Conservation (phyloP, 345 rosid genomes). For the Camelina neglecta region DNA sequence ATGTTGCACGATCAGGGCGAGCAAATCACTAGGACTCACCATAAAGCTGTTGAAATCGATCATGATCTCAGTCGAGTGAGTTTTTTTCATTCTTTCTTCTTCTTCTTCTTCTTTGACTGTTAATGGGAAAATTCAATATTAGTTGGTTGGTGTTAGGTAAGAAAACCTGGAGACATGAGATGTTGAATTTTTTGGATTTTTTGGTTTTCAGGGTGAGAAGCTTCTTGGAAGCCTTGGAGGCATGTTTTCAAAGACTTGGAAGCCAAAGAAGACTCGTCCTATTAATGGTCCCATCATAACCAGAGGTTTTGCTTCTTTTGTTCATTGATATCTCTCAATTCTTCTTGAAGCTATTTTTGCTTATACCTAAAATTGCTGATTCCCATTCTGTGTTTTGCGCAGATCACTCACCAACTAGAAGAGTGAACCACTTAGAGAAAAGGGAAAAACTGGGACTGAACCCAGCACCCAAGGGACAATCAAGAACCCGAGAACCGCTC, state of each 20-base stretch:
- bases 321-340: neutral
- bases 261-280: constrained; percentile 79
- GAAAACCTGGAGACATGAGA: neutral
- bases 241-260: constrained; percentile 89
- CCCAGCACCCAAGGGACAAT: constrained; percentile 53
- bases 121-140: neutral
- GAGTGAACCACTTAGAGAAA: constrained; percentile 69
- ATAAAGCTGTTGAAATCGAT: constrained; percentile 75
- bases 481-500: constrained; percentile 49
- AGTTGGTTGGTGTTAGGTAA: constrained; percentile 1
- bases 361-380: neutral
- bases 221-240: constrained; percentile 96
- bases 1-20: constrained; percentile 91
- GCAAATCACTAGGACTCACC: constrained; percentile 79
- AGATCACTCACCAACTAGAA: constrained; percentile 71
- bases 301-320: constrained; percentile 55
- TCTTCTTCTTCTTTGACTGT: neutral
- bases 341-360: neutral
- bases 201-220: constrained; percentile 86
- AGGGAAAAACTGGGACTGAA: constrained; percentile 85
- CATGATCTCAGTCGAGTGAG: constrained; percentile 93
- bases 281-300: constrained; percentile 71
- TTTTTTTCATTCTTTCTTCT: neutral
- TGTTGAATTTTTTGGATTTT: constrained; percentile 12
- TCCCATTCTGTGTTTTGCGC: neutral